Evolutionary conservation across 176 grass and related monocot species (phyloP), one percentile per base, ranked within the genome.

Genomic region (Eleusine coracana): DNA sequence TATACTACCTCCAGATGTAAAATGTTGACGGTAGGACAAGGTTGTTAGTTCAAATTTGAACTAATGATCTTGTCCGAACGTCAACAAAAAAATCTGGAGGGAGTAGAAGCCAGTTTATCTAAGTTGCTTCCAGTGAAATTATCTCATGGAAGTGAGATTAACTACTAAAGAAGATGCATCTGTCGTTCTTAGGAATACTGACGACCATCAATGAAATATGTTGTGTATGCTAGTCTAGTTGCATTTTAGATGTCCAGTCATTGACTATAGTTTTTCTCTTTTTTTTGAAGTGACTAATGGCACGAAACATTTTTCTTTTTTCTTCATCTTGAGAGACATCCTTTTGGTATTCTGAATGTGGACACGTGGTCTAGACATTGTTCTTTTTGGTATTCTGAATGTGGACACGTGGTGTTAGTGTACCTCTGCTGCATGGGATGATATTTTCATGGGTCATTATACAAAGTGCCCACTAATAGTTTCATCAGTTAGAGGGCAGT

Each of bases 221-320:
- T 7, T 79, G 60, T 60, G 55, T 70, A n/a, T 69, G 28, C 28
- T 71, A 54, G 8, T 79, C 81, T 88, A 73, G 45, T 79, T 73
- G 51, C 36, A 78, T 83, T 68, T 60, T 79, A 51, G 46, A 73
- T 58, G 48, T 55, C 48, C 36, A 52, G 46, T 23, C 9, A 5
- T 73, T 55, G 7, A 74, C 45, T 74, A 59, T 45, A 23, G 5
- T 13, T 74, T 20, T 36, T 80, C 23, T 75, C 52, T 56, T 56
- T 20, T 56, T 56, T 20, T 7, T 1, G 5, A 55, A 74, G 56
- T 45, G 44, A 51, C n/a, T 72, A 28, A 75, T 41, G 34, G 27
- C 15, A 73, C 36, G 17, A n/a, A 40, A 39, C 49, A 37, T 12
- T 40, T 51, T 67, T 7, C 29, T 23, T 13, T 40, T 51, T 66